Conservation (phyloP, 2,329 filamentous ascomycete genomes). For the Xylaria sp. region DNA sequence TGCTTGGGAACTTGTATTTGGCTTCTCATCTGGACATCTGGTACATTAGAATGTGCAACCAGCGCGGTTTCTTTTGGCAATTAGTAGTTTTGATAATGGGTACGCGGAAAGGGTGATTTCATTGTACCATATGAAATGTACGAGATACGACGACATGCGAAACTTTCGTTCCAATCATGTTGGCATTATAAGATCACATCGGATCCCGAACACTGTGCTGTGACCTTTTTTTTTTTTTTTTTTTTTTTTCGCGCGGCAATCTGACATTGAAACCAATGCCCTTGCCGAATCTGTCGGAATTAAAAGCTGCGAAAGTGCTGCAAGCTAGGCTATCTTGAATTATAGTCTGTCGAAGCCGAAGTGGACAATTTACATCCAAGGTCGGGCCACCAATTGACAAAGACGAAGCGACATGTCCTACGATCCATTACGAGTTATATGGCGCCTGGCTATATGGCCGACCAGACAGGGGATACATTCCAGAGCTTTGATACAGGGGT, state of each 20-base stretch:
- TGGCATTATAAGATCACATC: neutral
- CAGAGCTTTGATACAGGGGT: neutral
- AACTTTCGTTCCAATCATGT: neutral
- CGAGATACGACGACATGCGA: constrained; percentile 15
- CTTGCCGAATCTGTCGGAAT: too few species aligned
- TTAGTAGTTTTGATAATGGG: neutral
- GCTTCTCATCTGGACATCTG: neutral
- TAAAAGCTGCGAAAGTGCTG: too few species aligned
- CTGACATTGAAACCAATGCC: too few species aligned
- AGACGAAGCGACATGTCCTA: too few species aligned
- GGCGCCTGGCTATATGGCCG: neutral
- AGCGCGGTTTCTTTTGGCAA: neutral
- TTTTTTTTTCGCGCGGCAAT: too few species aligned
- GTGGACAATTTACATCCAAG: too few species aligned
- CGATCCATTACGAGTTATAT: neutral
- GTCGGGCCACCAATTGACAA: too few species aligned
- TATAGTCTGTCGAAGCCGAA: too few species aligned
- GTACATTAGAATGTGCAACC: neutral
- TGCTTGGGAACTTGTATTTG: neutral
- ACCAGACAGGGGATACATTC: neutral
- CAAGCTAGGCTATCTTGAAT: too few species aligned
- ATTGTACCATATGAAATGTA: constrained; percentile 22
- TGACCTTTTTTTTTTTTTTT: too few species aligned
- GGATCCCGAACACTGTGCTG: neutral
- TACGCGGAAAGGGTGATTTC: neutral